phyloP scores from a whole-genome alignment of 108 stramenopile genomes.

The Skeletonema menzelii region DNA sequence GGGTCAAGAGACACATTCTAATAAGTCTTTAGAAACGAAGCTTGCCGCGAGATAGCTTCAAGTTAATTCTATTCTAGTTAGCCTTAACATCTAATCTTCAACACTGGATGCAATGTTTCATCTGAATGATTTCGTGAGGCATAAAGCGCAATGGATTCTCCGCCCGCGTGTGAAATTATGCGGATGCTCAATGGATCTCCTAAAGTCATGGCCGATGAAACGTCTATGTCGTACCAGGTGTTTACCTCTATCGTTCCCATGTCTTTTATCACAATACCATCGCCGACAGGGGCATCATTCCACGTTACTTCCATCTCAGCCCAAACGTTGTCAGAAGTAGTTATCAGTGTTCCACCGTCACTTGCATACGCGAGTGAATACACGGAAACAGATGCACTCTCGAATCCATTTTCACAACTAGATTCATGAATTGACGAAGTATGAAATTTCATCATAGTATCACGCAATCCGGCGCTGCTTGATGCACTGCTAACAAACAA shows the following conservation, averaged over 20 bases:
- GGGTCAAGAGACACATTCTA: no score
- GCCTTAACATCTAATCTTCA: conserved; percentile 15
- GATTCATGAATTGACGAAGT: conserved; percentile 24
- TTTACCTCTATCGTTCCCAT: conserved; percentile 18
- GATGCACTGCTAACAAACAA: conserved; percentile 29
- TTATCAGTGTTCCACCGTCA: conserved; percentile 28
- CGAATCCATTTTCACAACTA: conserved; percentile 15
- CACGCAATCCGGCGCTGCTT: conserved; percentile 19
- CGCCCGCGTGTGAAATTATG: conserved; percentile 4
- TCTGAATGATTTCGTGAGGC: conserved; percentile 20
- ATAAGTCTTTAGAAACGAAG: no score
- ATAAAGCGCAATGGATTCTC: conserved; percentile 22
- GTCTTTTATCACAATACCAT: conserved; percentile 25
- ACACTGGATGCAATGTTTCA: conserved; percentile 18
- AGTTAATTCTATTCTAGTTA: neutral
- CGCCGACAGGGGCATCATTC: conserved; percentile 18
- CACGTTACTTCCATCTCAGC: conserved; percentile 22
- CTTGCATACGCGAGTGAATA: conserved; percentile 16
- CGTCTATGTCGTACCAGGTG: conserved; percentile 29
- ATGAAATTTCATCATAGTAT: conserved; percentile 24
- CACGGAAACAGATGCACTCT: conserved; percentile 13
- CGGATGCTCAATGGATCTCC: conserved; percentile 27
- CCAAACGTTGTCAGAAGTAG: conserved; percentile 26
- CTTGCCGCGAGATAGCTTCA: no score
- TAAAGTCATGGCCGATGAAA: conserved; percentile 24